These are phyloP conservation scores for Eimeria acervulina DNA, from an alignment of 169 alveolate genomes.

Conservation along the genomic window DNA sequence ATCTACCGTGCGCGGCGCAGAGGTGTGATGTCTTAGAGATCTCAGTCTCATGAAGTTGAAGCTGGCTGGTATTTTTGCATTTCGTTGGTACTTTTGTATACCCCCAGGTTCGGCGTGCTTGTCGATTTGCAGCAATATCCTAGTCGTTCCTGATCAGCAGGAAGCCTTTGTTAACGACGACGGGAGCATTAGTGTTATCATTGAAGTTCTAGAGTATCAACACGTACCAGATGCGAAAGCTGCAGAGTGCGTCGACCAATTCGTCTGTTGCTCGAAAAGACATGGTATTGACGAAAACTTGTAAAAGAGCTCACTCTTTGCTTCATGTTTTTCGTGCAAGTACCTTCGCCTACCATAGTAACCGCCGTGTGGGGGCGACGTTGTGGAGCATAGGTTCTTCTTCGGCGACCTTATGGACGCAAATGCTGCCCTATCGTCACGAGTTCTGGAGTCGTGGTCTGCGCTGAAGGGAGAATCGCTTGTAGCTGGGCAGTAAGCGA, in stretches of 20 bases:
- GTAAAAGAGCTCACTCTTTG: neutral
- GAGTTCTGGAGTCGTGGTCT: conserved; percentile 25
- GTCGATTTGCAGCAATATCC: conserved; percentile 25
- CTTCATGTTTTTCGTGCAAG: neutral
- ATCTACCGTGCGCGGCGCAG: neutral
- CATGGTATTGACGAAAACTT: neutral
- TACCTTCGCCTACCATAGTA: neutral
- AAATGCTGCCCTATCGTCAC: conserved; percentile 47
- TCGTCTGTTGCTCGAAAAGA: neutral
- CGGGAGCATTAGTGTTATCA: conserved; percentile 61
- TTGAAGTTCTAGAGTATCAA: conserved; percentile 54
- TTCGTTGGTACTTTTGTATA: neutral
- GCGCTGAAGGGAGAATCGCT: neutral
- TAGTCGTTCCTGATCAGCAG: conserved; percentile 73
- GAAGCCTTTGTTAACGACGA: conserved; percentile 55
- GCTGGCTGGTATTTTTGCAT: neutral
- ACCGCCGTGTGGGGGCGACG: neutral
- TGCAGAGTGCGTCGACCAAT: conserved; percentile 64
- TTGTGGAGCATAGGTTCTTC: conserved; percentile 49
- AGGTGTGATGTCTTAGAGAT: neutral
- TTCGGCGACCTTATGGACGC: conserved; percentile 62
- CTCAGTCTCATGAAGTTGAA: neutral
- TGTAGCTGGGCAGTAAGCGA: conserved; percentile 32
- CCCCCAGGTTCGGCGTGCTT: neutral
- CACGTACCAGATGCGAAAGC: conserved; percentile 39